Evolutionary conservation across 2,329 filamentous ascomycete genomes (phyloP).

Genomic region (Alternaria gansuensis): DNA sequence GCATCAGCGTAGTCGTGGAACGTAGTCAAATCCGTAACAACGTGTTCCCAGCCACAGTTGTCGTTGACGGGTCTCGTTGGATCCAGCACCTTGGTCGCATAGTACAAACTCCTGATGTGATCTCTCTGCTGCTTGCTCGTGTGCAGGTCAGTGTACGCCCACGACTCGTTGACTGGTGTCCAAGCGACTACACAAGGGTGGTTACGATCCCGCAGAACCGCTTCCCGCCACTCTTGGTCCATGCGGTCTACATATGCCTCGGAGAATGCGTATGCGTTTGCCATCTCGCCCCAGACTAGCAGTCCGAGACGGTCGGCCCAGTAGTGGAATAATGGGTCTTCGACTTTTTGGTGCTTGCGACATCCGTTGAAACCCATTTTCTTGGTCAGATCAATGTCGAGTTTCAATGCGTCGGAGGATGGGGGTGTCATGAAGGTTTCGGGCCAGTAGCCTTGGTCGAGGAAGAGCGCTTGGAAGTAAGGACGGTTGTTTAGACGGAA

Average conservation of each 20-base stretch:
- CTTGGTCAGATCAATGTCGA: constrained; percentile 66
- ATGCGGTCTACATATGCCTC: constrained; percentile 67
- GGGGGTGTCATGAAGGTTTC: constrained; percentile 68
- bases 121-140: constrained; percentile 67
- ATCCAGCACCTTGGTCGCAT: constrained; percentile 71
- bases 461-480: constrained; percentile 67
- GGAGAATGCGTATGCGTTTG: constrained; percentile 70
- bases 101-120: constrained; percentile 71
- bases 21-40: constrained; percentile 69
- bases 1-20: constrained; percentile 74
- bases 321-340: constrained; percentile 68
- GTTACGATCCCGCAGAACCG: constrained; percentile 70
- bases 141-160: constrained; percentile 69
- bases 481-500: constrained; percentile 68
- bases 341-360: constrained; percentile 71
- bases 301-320: constrained; percentile 69
- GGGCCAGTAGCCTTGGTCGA: constrained; percentile 72
- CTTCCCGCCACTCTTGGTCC: constrained; percentile 70
- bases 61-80: constrained; percentile 72
- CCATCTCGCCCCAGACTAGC: constrained; percentile 71
- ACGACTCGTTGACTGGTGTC: constrained; percentile 72
- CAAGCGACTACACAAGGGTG: constrained; percentile 71
- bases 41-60: constrained; percentile 77
- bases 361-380: constrained; percentile 71
- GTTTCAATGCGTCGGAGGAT: constrained; percentile 56